Evolutionary conservation across 2,329 filamentous ascomycete species (phyloP).

Genomic region (Neophaeococcomyces aloes): DNA sequence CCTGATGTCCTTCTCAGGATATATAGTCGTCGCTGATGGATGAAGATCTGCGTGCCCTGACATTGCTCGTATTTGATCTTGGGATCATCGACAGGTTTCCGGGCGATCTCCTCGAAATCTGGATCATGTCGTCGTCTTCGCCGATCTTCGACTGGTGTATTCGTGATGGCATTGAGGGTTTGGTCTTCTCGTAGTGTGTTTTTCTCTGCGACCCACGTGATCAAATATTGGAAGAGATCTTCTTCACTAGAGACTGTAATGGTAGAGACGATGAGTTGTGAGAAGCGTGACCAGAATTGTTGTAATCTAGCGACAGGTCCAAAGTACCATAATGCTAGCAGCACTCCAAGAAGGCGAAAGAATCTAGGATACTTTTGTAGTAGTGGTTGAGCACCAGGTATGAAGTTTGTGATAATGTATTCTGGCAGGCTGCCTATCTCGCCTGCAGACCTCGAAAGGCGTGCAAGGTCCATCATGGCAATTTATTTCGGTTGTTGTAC

Average conservation of each 20-base stretch:
- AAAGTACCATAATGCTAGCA: conserved; percentile 21
- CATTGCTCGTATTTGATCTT: conserved; percentile 22
- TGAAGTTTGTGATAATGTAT: conserved; percentile 12
- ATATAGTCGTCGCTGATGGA: conserved; percentile 17
- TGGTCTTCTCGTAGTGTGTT: conserved; percentile 18
- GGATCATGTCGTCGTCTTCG: conserved; percentile 15
- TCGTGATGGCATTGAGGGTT: conserved; percentile 18
- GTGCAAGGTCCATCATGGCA: conserved; percentile 1
- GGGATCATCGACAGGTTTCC: conserved; percentile 11
- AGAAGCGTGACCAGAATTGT: conserved; percentile 17
- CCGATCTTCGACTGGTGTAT: conserved; percentile 13
- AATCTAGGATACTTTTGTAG: conserved; percentile 18
- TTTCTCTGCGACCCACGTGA: conserved; percentile 15
- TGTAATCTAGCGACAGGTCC: conserved; percentile 17
- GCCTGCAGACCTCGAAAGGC: not conserved
- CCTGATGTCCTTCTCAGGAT: conserved; percentile 14
- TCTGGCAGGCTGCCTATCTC: conserved; percentile 7
- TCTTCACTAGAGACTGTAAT: conserved; percentile 19
- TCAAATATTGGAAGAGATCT: conserved; percentile 21
- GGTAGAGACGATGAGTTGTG: conserved; percentile 17
- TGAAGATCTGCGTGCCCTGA: conserved; percentile 19
- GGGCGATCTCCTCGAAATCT: conserved; percentile 17
- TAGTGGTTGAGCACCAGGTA: conserved; percentile 18
- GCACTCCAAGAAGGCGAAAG: conserved; percentile 19
- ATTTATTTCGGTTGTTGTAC: not conserved